Base-by-base conservation (phyloP, 768 basidiomycete genomes). In the Mycena floridula region DNA sequence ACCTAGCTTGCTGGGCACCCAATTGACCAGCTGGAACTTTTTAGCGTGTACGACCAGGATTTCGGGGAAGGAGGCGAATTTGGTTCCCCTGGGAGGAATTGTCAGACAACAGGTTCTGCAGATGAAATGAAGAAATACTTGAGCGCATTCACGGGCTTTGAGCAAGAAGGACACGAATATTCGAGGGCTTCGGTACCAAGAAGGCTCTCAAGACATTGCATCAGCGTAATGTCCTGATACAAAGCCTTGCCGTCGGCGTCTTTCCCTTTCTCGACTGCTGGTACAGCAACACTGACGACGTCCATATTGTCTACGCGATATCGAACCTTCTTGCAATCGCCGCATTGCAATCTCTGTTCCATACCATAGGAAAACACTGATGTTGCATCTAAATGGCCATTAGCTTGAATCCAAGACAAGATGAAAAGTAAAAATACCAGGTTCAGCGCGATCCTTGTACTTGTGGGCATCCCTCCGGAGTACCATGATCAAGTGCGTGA, bases 1-100 rank as follows among this genome's bases (percentile, higher is more conserved):
- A 91, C 92, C 90, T 23, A 98, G 73, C 64, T 99, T 99, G 3
- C 85, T 76, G 0, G 96, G 96, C 1, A 99, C 90, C 96, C 96
- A 98, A 53, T 92, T 91, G 32, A 92, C 85, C 4, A 95, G 76
- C 62, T 93, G 89, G 69, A 96, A 97, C 55, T 95, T 95, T 58
- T 88, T 89, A 35, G 91, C 84, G 50, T 96, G 94, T 1, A 99
- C 62, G 7, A 95, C 82, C 0, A 98, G 73, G 1, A 91, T 79
- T 9, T 92, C 76, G 0, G 96, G 96, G 72, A 95, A 90, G 1
- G 88, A 85, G 0, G 87, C 77, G 54, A 98, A 88, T 24, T 75
- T 77, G 13, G 77, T 74, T 48, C 81, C 82, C 60, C 90, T 92
- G 25, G 20, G 16, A 37, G 18, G 8, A 18, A 18, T 32, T 25